A percentile compares a stretch with the other conserved stretches of the same genome.
phyloP scores from a whole-genome alignment of 345 rosid species.

The Hypericum androsaemum region DNA sequence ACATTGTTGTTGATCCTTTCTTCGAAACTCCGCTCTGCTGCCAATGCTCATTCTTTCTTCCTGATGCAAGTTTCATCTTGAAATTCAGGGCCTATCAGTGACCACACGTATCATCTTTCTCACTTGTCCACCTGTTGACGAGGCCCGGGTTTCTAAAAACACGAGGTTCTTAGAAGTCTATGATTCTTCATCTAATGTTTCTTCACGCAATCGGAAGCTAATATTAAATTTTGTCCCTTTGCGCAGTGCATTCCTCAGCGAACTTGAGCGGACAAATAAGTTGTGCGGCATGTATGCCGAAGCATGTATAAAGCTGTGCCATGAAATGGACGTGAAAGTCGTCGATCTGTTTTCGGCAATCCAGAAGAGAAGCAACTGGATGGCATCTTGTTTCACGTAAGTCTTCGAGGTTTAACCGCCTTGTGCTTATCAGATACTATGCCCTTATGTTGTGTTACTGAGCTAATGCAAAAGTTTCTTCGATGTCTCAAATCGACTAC shows the following conservation, averaged over 20 bases:
- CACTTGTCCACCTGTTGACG: conserved; percentile 15
- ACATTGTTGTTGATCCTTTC: neutral
- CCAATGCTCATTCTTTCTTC: no score
- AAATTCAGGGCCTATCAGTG: conserved; percentile 18
- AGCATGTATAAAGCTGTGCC: conserved; percentile 16
- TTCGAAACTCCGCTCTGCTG: neutral
- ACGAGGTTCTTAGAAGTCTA: neutral
- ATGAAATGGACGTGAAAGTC: conserved; percentile 9
- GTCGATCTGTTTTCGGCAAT: conserved; percentile 19
- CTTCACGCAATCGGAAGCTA: neutral
- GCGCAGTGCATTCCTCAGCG: neutral
- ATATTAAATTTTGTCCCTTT: neutral
- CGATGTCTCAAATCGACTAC: no score
- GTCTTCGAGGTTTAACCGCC: neutral
- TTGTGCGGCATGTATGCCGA: conserved; percentile 14
- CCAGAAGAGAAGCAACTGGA: conserved; percentile 13
- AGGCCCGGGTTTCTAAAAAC: conserved; percentile 4
- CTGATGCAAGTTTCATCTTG: neutral
- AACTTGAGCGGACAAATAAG: conserved; percentile 15
- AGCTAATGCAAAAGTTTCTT: no score
- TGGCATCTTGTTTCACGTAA: conserved; percentile 15
- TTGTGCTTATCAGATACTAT: no score
- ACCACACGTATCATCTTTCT: conserved; percentile 18
- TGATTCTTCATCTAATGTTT: neutral
- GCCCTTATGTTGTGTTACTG: no score